Conservation (phyloP, 345 rosid genomes). For the Eucalyptus pauciflora region DNA sequence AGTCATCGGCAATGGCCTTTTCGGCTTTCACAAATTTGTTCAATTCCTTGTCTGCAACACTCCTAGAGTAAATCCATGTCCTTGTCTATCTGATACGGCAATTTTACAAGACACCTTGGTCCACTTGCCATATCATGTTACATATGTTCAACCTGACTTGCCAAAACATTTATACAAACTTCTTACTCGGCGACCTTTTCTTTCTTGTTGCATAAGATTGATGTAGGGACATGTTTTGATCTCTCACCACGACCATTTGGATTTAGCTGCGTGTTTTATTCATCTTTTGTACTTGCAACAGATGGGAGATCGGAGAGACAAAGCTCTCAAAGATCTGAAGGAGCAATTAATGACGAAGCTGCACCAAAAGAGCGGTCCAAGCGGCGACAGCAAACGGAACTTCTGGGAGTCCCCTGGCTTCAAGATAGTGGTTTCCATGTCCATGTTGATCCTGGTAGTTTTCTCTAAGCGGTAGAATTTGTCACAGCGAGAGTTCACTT, state of each 20-base stretch:
- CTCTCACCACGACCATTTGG: not conserved
- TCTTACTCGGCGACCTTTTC: not conserved
- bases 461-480: slow-evolving; percentile 53
- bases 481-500: not conserved
- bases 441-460: slow-evolving; percentile 75
- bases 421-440: slow-evolving; percentile 79
- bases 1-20: not conserved
- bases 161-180: not conserved
- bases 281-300: slow-evolving; percentile 8
- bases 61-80: not conserved
- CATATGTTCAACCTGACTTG: not conserved
- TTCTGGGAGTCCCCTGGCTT: slow-evolving; percentile 87
- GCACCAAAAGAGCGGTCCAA: slow-evolving; percentile 3
- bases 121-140: not conserved
- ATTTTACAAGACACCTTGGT: not conserved
- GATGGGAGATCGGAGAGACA: slow-evolving; percentile 87
- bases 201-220: not conserved
- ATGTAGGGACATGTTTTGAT: not conserved
- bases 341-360: slow-evolving; percentile 51
- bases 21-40: not conserved
- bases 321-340: slow-evolving; percentile 58
- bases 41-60: not conserved
- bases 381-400: slow-evolving; percentile 28
- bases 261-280: not conserved
- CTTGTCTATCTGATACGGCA: not conserved